phyloP scores from a whole-genome alignment of 1,139 yeast species.

The Nakaseomyces nivariensis region DNA sequence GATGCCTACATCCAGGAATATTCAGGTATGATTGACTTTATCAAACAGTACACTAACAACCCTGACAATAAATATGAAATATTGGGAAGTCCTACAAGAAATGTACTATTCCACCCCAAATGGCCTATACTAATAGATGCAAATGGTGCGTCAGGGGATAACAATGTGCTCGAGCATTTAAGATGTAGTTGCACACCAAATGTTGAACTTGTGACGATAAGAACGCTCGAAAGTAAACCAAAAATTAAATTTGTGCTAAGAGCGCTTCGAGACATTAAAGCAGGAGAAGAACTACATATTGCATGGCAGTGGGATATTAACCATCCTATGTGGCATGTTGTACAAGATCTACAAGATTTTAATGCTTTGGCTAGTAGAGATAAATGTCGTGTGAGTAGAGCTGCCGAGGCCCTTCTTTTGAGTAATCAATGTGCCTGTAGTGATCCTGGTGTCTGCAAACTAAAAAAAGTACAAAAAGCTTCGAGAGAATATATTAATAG shows the following conservation, averaged over 20 bases:
- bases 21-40: constrained; percentile 62
- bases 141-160: constrained; percentile 48
- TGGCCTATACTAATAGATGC: constrained; percentile 63
- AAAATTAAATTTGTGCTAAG: constrained; percentile 40
- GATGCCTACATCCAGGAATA: constrained; percentile 53
- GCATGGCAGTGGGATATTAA: constrained; percentile 82
- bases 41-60: constrained; percentile 52
- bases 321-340: constrained; percentile 62
- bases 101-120: constrained; percentile 46
- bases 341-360: constrained; percentile 31
- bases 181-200: constrained; percentile 74
- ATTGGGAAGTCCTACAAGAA: constrained; percentile 79
- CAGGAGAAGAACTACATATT: constrained; percentile 60
- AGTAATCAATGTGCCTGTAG: constrained; percentile 2
- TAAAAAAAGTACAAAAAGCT: neutral
- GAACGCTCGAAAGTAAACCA: constrained; percentile 24
- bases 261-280: constrained; percentile 46
- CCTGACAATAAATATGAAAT: constrained; percentile 63
- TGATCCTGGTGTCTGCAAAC: neutral
- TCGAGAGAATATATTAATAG: neutral
- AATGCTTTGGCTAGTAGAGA: constrained; percentile 30
- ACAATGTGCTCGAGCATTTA: constrained; percentile 40
- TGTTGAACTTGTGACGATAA: constrained; percentile 50
- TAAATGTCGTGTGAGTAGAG: constrained; percentile 2
- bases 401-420: constrained; percentile 1